A percentile compares a stretch with the other conserved stretches of the same genome.
Evolutionary conservation across 2,329 filamentous ascomycete genomes (phyloP).

Genomic region (Trichophyton mentagrophytes): DNA sequence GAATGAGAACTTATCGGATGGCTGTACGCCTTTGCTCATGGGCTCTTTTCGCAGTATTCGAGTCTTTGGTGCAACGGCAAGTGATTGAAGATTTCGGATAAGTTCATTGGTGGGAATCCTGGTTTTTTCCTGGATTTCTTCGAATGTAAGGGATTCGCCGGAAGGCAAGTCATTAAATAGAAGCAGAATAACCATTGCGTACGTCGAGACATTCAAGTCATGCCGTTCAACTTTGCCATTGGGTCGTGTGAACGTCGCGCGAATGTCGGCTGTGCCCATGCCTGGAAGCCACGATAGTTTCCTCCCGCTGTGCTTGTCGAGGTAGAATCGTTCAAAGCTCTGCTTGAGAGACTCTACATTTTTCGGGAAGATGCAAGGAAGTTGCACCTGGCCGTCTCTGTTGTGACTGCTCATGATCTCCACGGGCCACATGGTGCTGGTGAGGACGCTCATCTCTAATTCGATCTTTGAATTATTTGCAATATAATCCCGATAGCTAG

Average conservation of each 20-base stretch:
- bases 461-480: constrained; percentile 56
- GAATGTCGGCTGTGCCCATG: constrained; percentile 76
- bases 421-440: constrained; percentile 88
- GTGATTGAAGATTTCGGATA: constrained; percentile 62
- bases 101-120: constrained; percentile 66
- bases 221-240: constrained; percentile 64
- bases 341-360: constrained; percentile 63
- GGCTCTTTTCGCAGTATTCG: constrained; percentile 70
- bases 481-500: constrained; percentile 61
- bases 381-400: constrained; percentile 34
- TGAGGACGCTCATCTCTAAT: constrained; percentile 71
- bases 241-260: constrained; percentile 60
- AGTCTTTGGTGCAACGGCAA: constrained; percentile 73
- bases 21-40: constrained; percentile 61
- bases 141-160: constrained; percentile 43
- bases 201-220: constrained; percentile 84
- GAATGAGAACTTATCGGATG: constrained; percentile 66
- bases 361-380: constrained; percentile 57
- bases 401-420: constrained; percentile 60
- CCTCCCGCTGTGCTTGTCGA: constrained; percentile 73
- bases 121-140: constrained; percentile 72
- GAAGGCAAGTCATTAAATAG: constrained; percentile 69
- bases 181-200: constrained; percentile 77
- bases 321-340: constrained; percentile 81
- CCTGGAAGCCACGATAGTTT: constrained; percentile 70